These are phyloP conservation scores for Beauveria asiatica DNA, from an alignment of 2,329 filamentous ascomycete species.

Conservation along the genomic window DNA sequence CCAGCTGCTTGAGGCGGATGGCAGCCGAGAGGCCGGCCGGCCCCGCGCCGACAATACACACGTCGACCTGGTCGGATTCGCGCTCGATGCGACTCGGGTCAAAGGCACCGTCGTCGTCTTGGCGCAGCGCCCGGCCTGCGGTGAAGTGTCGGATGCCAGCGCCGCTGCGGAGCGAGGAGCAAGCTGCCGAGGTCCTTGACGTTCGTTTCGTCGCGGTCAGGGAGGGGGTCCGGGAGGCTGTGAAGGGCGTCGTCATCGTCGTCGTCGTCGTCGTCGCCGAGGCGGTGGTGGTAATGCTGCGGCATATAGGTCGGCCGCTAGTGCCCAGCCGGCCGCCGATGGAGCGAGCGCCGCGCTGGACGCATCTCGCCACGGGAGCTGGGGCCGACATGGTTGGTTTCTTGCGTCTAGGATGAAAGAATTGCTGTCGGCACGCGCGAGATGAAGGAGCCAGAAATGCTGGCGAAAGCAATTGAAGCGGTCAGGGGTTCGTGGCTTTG, in stretches of 20 bases:
- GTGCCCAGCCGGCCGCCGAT: conserved; percentile 22
- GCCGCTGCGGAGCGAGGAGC: not conserved
- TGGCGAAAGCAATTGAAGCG: conserved; percentile 1
- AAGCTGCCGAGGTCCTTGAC: not conserved
- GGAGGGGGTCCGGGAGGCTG: not conserved
- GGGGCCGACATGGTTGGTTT: conserved; percentile 25
- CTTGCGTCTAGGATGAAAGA: not conserved
- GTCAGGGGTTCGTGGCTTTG: not conserved
- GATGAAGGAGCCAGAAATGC: not conserved
- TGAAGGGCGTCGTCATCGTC: conserved; percentile 8
- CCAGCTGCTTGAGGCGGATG: conserved; percentile 90
- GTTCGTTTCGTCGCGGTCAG: not conserved
- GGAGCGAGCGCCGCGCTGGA: conserved; percentile 29
- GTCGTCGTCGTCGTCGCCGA: conserved; percentile 7
- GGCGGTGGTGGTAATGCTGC: conserved; percentile 11
- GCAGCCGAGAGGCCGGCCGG: conserved; percentile 87
- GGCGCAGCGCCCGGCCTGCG: conserved; percentile 22
- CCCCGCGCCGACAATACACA: conserved; percentile 94
- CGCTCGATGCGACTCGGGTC: conserved; percentile 66
- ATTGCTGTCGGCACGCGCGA: not conserved
- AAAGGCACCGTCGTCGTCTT: conserved; percentile 44
- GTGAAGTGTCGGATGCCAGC: conserved; percentile 27
- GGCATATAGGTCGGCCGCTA: conserved; percentile 17
- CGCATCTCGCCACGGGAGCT: conserved; percentile 30
- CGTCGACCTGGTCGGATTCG: conserved; percentile 88